Conservation (phyloP, 2,329 filamentous ascomycete species). For the Aspergillus eucalypticola region DNA sequence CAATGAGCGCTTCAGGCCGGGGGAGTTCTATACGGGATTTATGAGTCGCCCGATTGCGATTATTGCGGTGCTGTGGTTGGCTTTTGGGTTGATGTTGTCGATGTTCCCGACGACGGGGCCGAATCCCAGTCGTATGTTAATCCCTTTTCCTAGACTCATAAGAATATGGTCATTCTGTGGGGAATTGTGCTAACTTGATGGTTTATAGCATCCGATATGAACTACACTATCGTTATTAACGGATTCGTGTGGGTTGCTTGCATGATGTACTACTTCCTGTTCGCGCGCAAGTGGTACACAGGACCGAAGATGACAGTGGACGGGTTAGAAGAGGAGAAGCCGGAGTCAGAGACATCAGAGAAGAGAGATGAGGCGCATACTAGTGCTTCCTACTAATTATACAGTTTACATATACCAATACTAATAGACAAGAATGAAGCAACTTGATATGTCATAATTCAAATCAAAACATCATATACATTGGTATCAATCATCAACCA, state of each 20-base stretch:
- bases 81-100: conserved; percentile 57
- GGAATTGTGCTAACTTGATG: not conserved
- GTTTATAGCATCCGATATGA: conserved; percentile 53
- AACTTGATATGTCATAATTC: not conserved
- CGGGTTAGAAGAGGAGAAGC: not conserved
- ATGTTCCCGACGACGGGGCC: conserved; percentile 63
- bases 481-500: not conserved
- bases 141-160: no score
- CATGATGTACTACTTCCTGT: conserved; percentile 57
- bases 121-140: conserved; percentile 46
- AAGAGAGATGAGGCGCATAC: not conserved
- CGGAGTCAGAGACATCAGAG: not conserved
- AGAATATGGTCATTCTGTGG: not conserved
- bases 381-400: no score
- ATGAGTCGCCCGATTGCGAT: conserved; percentile 57
- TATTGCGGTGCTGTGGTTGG: conserved; percentile 55
- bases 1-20: conserved; percentile 57
- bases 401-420: no score
- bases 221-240: conserved; percentile 65
- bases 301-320: conserved; percentile 61
- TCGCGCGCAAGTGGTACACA: conserved; percentile 62
- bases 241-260: conserved; percentile 59
- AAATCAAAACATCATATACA: not conserved
- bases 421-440: no score
- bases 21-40: conserved; percentile 60